A percentile compares a stretch with the other conserved stretches of the same genome.
Conservation (phyloP, 2,329 filamentous ascomycete species). For the Talaromyces pinophilus region DNA sequence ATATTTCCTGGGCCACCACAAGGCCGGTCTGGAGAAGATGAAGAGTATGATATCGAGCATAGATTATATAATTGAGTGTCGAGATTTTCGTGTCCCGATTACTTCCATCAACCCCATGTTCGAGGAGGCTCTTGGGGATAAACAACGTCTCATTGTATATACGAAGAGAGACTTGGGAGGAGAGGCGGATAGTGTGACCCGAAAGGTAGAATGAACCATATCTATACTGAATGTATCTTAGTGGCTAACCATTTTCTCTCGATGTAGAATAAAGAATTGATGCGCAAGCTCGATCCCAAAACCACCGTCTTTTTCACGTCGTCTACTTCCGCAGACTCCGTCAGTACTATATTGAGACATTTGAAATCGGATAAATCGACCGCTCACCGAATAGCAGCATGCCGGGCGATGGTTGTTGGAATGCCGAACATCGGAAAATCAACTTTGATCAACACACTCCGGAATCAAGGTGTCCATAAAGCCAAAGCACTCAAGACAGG, state of each 20-base stretch:
- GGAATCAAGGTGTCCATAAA: slow-evolving; percentile 64
- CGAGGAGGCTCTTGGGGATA: slow-evolving; percentile 71
- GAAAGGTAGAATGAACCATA: slow-evolving; percentile 37
- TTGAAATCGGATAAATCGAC: slow-evolving; percentile 34
- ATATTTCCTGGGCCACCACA: slow-evolving; percentile 94
- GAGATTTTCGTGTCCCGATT: slow-evolving; percentile 86
- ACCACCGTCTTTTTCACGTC: slow-evolving; percentile 41
- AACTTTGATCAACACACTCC: slow-evolving; percentile 84
- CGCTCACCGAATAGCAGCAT: slow-evolving; percentile 66
- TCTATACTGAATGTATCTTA: background rate
- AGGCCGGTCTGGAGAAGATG: slow-evolving; percentile 78
- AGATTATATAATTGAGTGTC: slow-evolving; percentile 88
- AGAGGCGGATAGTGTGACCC: slow-evolving; percentile 42
- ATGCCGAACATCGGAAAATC: slow-evolving; percentile 99
- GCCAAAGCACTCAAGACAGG: slow-evolving; percentile 80
- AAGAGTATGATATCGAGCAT: slow-evolving; percentile 75
- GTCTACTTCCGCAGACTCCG: slow-evolving; percentile 34
- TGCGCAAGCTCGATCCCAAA: slow-evolving; percentile 38
- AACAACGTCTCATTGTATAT: slow-evolving; percentile 79
- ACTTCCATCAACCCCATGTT: slow-evolving; percentile 89
- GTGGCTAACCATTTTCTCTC: background rate
- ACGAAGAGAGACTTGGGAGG: slow-evolving; percentile 81
- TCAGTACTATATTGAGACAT: slow-evolving; percentile 37
- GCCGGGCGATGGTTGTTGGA: slow-evolving; percentile 83
- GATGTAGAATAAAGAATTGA: slow-evolving; percentile 35